Evolutionary conservation across 2,329 filamentous ascomycete species (phyloP).

Genomic region (Endoconidiophora laricicola): DNA sequence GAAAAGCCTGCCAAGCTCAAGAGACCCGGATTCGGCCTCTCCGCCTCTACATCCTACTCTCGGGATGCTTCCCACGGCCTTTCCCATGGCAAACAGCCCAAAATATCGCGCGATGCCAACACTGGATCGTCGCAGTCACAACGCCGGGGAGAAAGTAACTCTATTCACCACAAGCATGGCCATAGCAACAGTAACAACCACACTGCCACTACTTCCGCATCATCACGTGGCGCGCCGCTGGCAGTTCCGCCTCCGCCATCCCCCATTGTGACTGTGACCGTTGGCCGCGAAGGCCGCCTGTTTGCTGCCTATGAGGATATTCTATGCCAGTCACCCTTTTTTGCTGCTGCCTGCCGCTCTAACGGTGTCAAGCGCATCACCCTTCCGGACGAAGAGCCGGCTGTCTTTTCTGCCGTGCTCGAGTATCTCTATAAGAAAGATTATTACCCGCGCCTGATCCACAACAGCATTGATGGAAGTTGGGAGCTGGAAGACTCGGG

Average conservation of each 20-base stretch:
- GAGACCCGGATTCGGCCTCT: conserved; percentile 22
- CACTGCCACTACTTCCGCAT: conserved; percentile 15
- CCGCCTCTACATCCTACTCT: neutral
- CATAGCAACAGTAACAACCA: neutral
- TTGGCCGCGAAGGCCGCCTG: conserved; percentile 70
- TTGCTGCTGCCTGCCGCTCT: conserved; percentile 49
- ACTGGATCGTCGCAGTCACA: too few species aligned
- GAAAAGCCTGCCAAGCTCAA: conserved; percentile 78
- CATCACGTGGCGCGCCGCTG: conserved; percentile 5
- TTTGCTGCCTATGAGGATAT: conserved; percentile 95
- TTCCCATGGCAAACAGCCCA: conserved; percentile 19
- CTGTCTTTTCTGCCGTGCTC: conserved; percentile 83
- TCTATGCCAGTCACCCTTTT: conserved; percentile 70
- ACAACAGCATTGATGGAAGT: conserved; percentile 70
- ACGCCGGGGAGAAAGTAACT: conserved; percentile 17
- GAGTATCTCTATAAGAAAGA: conserved; percentile 96
- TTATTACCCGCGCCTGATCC: conserved; percentile 79
- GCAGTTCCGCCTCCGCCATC: conserved; percentile 20
- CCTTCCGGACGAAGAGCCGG: conserved; percentile 63
- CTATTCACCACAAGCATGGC: conserved; percentile 56
- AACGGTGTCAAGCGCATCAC: conserved; percentile 57
- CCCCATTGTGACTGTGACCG: conserved; percentile 72
- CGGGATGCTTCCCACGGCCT: neutral
- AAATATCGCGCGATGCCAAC: too few species aligned
- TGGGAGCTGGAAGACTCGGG: conserved; percentile 70